Conservation (phyloP, 2,329 filamentous ascomycete genomes). For the Microsporum audouinii region DNA sequence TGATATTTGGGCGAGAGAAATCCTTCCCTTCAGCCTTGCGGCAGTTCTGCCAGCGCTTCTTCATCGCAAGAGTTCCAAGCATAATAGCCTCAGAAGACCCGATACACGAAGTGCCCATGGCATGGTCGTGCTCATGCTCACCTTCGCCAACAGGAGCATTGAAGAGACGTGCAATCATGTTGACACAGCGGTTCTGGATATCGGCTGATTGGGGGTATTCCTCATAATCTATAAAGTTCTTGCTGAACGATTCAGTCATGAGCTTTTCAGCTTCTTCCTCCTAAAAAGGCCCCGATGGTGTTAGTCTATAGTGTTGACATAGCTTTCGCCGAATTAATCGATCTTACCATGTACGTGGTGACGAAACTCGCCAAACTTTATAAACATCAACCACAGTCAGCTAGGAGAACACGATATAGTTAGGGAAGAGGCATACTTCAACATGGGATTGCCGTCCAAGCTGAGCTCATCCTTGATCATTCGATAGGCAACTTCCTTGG, state of each 20-base stretch:
- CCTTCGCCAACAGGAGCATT: conserved; percentile 52
- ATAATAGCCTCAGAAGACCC: conserved; percentile 66
- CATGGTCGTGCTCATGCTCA: conserved; percentile 41
- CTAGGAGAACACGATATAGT: background rate
- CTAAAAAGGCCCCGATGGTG: conserved; percentile 32
- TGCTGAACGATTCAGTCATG: conserved; percentile 83
- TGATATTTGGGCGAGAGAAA: conserved; percentile 68
- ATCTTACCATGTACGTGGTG: conserved; percentile 80
- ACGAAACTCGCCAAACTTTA: conserved; percentile 77
- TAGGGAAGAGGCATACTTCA: conserved; percentile 35
- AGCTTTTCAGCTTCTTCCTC: conserved; percentile 93
- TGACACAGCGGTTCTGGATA: conserved; percentile 84
- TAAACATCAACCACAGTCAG: background rate
- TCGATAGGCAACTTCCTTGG: conserved; percentile 80
- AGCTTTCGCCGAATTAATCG: background rate
- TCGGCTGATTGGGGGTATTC: conserved; percentile 72
- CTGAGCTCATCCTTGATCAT: conserved; percentile 95
- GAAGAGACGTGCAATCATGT: conserved; percentile 84
- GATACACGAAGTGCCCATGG: conserved; percentile 78
- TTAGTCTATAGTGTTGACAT: background rate
- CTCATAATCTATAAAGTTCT: conserved; percentile 91
- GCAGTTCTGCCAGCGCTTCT: conserved; percentile 84
- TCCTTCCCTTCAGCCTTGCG: conserved; percentile 74
- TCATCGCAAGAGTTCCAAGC: conserved; percentile 64
- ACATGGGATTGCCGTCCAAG: conserved; percentile 79